Evolutionary conservation across 805 yeast species (phyloP).

Genomic region (Candida sanyiensis): DNA sequence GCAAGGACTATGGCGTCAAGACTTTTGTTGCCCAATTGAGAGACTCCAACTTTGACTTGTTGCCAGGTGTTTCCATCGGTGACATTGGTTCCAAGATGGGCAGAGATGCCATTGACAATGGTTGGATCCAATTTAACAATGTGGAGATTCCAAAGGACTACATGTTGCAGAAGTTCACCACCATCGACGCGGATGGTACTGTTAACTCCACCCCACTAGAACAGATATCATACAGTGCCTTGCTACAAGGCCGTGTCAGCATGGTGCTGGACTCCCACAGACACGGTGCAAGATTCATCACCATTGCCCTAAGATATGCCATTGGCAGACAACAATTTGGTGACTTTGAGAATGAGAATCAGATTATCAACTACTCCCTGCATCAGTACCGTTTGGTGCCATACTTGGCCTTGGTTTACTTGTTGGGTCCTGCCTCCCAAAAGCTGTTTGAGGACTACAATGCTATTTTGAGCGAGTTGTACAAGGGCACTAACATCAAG

Average conservation of each 20-base stretch:
- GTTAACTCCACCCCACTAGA: conserved; percentile 74
- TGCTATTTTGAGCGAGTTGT: conserved; percentile 46
- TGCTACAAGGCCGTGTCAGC: conserved; percentile 80
- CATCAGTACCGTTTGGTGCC: conserved; percentile 89
- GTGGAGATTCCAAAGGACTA: conserved; percentile 80
- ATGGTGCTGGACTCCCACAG: conserved; percentile 86
- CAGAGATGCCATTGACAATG: conserved; percentile 91
- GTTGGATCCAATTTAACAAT: conserved; percentile 88
- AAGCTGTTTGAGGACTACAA: conserved; percentile 51
- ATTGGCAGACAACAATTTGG: conserved; percentile 61
- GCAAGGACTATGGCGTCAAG: conserved; percentile 87
- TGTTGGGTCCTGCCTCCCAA: conserved; percentile 65
- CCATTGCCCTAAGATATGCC: conserved; percentile 84
- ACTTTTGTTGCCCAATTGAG: conserved; percentile 88
- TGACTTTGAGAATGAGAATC: conserved; percentile 50
- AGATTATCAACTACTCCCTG: conserved; percentile 77
- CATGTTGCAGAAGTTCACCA: conserved; percentile 76
- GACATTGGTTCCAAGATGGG: conserved; percentile 97
- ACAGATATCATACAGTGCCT: conserved; percentile 82
- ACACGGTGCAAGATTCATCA: conserved; percentile 68
- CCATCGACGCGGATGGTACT: conserved; percentile 59
- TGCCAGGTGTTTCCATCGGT: conserved; percentile 80
- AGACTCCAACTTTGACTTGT: conserved; percentile 62
- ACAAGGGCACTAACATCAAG: conserved; percentile 40
- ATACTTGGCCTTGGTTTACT: conserved; percentile 72